Conservation (phyloP, 495 filamentous ascomycete species). For the Chaetomium fimeti region DNA sequence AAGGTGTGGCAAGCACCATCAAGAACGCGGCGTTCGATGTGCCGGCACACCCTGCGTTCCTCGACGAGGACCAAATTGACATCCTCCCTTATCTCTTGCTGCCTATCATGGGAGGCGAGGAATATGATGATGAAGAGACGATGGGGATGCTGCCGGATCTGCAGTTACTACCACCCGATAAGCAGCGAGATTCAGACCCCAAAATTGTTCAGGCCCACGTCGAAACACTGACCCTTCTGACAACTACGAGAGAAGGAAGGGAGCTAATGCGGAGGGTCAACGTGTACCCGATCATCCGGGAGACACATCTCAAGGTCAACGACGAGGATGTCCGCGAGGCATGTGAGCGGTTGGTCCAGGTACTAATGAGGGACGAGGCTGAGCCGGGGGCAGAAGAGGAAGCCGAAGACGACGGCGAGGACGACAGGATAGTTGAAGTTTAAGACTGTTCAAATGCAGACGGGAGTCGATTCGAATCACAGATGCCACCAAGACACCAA, state of each 20-base stretch:
- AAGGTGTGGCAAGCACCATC: constrained; percentile 87
- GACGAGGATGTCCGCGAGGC: constrained; percentile 80
- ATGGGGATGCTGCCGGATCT: constrained; percentile 79
- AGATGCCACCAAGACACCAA: not conserved
- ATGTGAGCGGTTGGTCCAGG: constrained; percentile 86
- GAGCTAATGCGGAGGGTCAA: constrained; percentile 70
- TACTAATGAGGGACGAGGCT: constrained; percentile 82
- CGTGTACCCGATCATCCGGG: constrained; percentile 85
- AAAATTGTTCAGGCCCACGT: constrained; percentile 80
- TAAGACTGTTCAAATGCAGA: constrained; percentile 24
- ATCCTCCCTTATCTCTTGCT: constrained; percentile 84
- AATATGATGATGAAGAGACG: constrained; percentile 71
- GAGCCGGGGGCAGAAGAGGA: constrained; percentile 58
- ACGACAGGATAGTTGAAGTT: constrained; percentile 47
- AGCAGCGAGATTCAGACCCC: constrained; percentile 72
- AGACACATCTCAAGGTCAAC: constrained; percentile 75
- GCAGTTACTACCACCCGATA: constrained; percentile 83
- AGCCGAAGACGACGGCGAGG: constrained; percentile 40
- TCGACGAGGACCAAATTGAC: constrained; percentile 68
- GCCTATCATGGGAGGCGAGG: constrained; percentile 58
- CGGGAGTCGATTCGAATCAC: not conserved
- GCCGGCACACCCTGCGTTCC: constrained; percentile 64
- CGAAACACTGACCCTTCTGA: constrained; percentile 80
- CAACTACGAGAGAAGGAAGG: constrained; percentile 71
- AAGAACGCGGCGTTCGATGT: constrained; percentile 82